These are phyloP conservation scores for Dothiorella sarmentorum DNA, from an alignment of 2,329 filamentous ascomycete species.

Conservation along the genomic window DNA sequence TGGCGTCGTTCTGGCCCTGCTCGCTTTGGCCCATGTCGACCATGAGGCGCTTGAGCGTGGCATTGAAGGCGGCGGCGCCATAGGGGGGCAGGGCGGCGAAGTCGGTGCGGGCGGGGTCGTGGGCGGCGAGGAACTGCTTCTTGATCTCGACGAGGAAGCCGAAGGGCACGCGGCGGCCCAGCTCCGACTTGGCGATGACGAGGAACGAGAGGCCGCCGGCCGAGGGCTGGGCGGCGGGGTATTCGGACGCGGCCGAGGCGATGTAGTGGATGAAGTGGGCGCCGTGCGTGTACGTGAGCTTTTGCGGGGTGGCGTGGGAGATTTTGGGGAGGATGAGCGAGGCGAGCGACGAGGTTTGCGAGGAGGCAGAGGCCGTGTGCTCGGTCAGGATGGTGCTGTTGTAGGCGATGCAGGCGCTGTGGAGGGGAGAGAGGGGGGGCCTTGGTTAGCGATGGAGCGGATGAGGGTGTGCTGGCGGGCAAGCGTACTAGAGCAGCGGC, in stretches of 20 bases:
- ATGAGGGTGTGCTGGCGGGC: neutral
- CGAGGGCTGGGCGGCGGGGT: conserved; percentile 51
- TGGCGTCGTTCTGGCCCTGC: conserved; percentile 73
- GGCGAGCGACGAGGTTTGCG: conserved; percentile 79
- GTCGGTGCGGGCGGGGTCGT: conserved; percentile 63
- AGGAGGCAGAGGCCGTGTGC: conserved; percentile 81
- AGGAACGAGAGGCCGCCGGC: conserved; percentile 87
- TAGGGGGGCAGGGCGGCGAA: conserved; percentile 81
- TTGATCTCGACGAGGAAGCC: conserved; percentile 89
- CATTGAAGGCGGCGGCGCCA: conserved; percentile 85
- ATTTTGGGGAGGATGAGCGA: conserved; percentile 96
- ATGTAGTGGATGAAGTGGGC: conserved; percentile 94
- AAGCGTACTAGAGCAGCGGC: conserved; percentile 37
- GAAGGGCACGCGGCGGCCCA: conserved; percentile 87
- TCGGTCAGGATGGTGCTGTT: conserved; percentile 90
- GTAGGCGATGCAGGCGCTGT: conserved; percentile 88
- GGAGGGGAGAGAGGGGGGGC: neutral
- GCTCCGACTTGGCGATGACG: conserved; percentile 75
- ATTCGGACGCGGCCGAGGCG: conserved; percentile 71
- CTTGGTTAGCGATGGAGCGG: neutral
- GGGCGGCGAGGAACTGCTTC: conserved; percentile 75
- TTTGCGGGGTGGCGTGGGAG: conserved; percentile 72
- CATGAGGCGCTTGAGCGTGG: conserved; percentile 71
- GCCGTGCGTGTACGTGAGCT: conserved; percentile 92
- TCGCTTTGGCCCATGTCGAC: conserved; percentile 78